Conservation (phyloP, 257 asterid species). For the Solanum microdontum region DNA sequence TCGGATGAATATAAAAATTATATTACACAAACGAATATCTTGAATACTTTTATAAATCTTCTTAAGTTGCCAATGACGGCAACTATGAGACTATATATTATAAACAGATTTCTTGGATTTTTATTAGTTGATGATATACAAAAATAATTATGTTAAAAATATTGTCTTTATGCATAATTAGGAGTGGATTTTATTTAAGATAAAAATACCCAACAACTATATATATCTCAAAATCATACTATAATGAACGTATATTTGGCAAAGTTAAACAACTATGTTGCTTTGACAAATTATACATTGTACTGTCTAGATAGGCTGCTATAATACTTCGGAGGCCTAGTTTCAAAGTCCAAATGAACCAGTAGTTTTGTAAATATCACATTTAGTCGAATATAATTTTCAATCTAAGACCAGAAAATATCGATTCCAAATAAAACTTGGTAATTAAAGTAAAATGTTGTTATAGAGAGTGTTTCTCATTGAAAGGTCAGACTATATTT, state of each 20-base stretch:
- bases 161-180: no score
- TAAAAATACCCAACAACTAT: no score
- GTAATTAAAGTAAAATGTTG: neutral
- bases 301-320: neutral
- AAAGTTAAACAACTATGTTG: neutral
- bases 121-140: no score
- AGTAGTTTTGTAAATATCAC: neutral
- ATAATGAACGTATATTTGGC: neutral
- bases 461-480: neutral
- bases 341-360: neutral
- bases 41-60: neutral
- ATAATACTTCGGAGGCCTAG: neutral
- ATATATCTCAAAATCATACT: no score
- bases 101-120: no score
- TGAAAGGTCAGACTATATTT: neutral
- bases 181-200: no score
- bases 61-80: neutral
- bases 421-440: no score
- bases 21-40: neutral
- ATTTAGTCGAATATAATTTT: neutral
- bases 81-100: neutral
- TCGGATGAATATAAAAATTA: no score
- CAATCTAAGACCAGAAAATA: neutral
- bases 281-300: neutral
- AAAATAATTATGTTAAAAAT: no score